These are phyloP conservation scores for Saprolegnia parasitica DNA, from an alignment of 352 stramenopile species.

Conservation along the genomic window DNA sequence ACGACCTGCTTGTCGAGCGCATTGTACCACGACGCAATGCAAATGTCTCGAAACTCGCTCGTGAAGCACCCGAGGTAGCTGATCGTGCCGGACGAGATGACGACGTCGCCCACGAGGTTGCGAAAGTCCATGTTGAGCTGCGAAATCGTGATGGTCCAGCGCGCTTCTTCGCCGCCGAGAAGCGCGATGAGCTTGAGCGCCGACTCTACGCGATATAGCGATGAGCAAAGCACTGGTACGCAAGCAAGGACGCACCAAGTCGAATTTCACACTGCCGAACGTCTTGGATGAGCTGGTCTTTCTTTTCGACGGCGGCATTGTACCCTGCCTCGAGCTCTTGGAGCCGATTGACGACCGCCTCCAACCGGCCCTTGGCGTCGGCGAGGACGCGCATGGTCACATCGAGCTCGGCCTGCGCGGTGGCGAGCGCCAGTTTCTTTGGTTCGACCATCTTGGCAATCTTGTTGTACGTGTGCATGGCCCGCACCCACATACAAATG, in stretches of 20 bases:
- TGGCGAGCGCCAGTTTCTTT: slow-evolving; percentile 83
- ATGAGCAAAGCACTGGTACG: slow-evolving; percentile 3
- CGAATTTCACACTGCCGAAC: slow-evolving; percentile 80
- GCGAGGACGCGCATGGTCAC: slow-evolving; percentile 82
- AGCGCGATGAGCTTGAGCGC: slow-evolving; percentile 88
- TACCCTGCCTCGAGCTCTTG: slow-evolving; percentile 88
- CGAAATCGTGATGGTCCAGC: slow-evolving; percentile 82
- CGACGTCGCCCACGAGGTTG: slow-evolving; percentile 88
- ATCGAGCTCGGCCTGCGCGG: slow-evolving; percentile 80
- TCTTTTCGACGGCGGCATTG: slow-evolving; percentile 82
- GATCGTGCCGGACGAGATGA: slow-evolving; percentile 89
- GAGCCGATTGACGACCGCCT: slow-evolving; percentile 83
- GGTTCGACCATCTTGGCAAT: slow-evolving; percentile 90
- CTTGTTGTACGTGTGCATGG: slow-evolving; percentile 92
- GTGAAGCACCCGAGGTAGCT: slow-evolving; percentile 93
- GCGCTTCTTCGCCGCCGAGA: slow-evolving; percentile 84
- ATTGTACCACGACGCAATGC: slow-evolving; percentile 79
- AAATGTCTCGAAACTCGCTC: slow-evolving; percentile 85
- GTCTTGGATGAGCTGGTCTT: slow-evolving; percentile 75
- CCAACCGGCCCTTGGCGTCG: slow-evolving; percentile 75
- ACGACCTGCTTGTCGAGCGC: slow-evolving; percentile 65
- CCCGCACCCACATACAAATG: slow-evolving; percentile 92
- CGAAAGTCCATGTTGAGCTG: slow-evolving; percentile 74
- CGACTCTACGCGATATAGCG: slow-evolving; percentile 44
- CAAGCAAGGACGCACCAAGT: slow-evolving; percentile 30